Evolutionary conservation across 2,329 filamentous ascomycete genomes (phyloP), one percentile per base, ranked within the genome.

Genomic region (Exophiala xenobiotica): DNA sequence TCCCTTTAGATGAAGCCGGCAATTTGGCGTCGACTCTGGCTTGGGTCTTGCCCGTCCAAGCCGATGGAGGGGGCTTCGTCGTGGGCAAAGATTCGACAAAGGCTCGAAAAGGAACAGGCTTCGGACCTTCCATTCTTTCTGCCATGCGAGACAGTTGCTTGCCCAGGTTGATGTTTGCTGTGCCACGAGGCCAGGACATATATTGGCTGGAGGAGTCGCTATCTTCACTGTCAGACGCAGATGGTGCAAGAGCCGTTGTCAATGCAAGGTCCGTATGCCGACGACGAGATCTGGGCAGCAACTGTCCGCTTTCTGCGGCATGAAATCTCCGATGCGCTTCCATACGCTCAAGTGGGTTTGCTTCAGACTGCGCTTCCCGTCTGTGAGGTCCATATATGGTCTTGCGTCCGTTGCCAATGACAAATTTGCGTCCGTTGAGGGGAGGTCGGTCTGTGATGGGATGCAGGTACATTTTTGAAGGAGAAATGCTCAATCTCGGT

Each of bases 291-390:
- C 57, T 54, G 11, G 58, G 54, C 1, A 49, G 40, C 6, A 61
- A 40, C 39, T 61, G 58, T 23, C 60, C 58, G 35, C 54, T 57
- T 31, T 62, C 60, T 23, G 60, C 60, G n/a, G 58, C 56, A 43
- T 62, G 60, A 38, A 59, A 51, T 31, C 49, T 57, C 18, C 60
- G 50, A 48, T 59, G 56, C 23, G 56, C 56, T 42, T 62, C 56
- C 58, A 61, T 61, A 11, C 55, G 46, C 16, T 59, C 55, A n/a
- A 61, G 47, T 8, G 49, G 46, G 23, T 61, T 38, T 24, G 19
- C 37, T n/a, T 61, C 48, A 45, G 55, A 50, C n/a, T 40, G 23
- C 6, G 26, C 24, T 26, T 55, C 38, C 7, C 31, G 37, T 31
- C 46, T 49, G 39, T 33, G 40, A 45, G 43, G 50, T 24, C 24